Base-by-base conservation (phyloP, 192 early-diverging fungal genomes). In the Podila horticola region DNA sequence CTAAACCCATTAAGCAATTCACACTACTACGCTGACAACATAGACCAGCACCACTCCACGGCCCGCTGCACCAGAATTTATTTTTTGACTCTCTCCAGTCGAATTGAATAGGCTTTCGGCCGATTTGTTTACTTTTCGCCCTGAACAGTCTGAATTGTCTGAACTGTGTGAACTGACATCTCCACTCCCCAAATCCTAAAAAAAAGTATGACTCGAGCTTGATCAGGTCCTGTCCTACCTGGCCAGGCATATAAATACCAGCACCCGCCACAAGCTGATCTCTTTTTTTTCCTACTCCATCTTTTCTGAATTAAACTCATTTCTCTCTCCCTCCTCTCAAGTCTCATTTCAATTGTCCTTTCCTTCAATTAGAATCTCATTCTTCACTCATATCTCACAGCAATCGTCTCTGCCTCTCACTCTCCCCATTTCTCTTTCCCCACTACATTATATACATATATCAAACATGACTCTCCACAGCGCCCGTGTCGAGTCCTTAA, bases 401-500 rank as follows among this genome's bases (percentile, higher is more conserved):
- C 50, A 22, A 6, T 20, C 12, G 26, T 30, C 19, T 26, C 22
- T n/a, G n/a, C n/a, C n/a, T 41, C 19, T 26, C 41, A 20, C 15
- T 60, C 34, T 50, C 29, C 52, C 19, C n/a, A 28, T 45, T 34
- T 49, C 68, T 38, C 30, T 20, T 64, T 33, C 48, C 22, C 19
- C 19, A 36, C 52, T 36, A 41, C 58, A 60, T 30, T 55, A 69
- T 38, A 71, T 20, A 59, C 22, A 49, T 15, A 61, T 28, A 58
- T 73, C 66, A 31, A 31, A 74, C 75, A 84, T 75, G 85, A 60
- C 81, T 48, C 30, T 75, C 6, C 71, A 86, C 38, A 74, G 74
- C 65, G 86, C 86, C 69, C 84, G 88, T 70, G 36, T 86, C 66
- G 73, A 82, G 11, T 82, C 82, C 60, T 66, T 88, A 58, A 72